These are phyloP conservation scores for Jimgerdemannia lactiflua DNA, from an alignment of 192 early-diverging fungal genomes.

Conservation along the genomic window DNA sequence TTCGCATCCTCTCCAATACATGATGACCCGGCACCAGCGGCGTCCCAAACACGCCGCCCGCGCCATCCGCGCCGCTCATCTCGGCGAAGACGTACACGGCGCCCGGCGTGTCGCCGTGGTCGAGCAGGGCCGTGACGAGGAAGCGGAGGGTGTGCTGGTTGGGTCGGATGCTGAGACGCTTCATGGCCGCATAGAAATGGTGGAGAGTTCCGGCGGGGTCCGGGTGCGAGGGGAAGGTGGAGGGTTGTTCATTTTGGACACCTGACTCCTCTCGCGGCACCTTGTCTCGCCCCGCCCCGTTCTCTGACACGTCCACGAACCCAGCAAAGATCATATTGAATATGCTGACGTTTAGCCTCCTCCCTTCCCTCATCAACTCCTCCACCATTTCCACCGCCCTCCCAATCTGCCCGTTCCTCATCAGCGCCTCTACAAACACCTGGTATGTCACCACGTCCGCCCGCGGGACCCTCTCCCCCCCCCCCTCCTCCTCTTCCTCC, in stretches of 20 bases:
- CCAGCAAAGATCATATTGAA: slow-evolving; percentile 26
- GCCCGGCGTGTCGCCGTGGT: slow-evolving; percentile 24
- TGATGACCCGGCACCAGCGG: no score
- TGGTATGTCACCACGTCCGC: slow-evolving; percentile 25
- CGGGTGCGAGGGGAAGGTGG: not conserved
- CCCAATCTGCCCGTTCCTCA: slow-evolving; percentile 5
- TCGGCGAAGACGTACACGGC: slow-evolving; percentile 29
- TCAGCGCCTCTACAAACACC: slow-evolving; percentile 23
- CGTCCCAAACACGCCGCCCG: no score
- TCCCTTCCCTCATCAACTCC: not conserved
- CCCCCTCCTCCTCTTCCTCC: not conserved
- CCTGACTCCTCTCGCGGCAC: not conserved
- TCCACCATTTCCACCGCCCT: slow-evolving; percentile 11
- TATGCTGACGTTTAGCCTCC: slow-evolving; percentile 15
- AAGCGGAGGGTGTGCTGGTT: slow-evolving; percentile 28
- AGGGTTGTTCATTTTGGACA: slow-evolving; percentile 5
- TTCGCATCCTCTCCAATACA: no score
- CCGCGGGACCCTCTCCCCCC: not conserved
- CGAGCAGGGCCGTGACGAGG: slow-evolving; percentile 29
- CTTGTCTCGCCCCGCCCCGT: not conserved
- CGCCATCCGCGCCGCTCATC: slow-evolving; percentile 4
- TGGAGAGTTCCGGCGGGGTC: slow-evolving; percentile 7
- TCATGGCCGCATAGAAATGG: slow-evolving; percentile 17
- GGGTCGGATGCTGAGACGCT: slow-evolving; percentile 14
- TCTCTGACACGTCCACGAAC: slow-evolving; percentile 8